phyloP scores from a whole-genome alignment of 208 protist genomes.

The Tritrichomonas musculus region DNA sequence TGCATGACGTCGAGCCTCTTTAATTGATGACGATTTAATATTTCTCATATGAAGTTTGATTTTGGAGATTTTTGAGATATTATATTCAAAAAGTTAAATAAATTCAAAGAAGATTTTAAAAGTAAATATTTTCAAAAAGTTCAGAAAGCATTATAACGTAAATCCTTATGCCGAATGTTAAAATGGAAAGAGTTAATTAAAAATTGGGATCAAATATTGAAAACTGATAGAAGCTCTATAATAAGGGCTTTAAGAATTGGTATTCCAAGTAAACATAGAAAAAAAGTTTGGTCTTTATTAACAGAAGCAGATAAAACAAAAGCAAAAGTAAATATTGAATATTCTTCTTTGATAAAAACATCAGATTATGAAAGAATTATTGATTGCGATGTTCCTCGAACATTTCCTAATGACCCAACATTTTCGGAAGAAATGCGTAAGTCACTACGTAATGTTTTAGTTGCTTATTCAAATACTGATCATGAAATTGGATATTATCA shows the following conservation, averaged over 20 bases:
- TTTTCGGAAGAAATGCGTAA: background rate
- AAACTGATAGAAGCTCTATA: background rate
- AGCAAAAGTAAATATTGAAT: background rate
- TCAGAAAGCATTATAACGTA: too few relatives aligned
- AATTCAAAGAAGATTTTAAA: too few relatives aligned
- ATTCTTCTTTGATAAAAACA: background rate
- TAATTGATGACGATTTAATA: too few relatives aligned
- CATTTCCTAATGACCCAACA: background rate
- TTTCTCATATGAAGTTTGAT: too few relatives aligned
- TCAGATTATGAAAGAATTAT: background rate
- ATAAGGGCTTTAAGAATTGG: background rate
- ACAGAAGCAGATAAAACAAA: background rate
- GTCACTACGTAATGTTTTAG: background rate
- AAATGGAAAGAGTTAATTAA: background rate
- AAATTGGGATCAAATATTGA: background rate
- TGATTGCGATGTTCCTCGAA: constrained; percentile 19
- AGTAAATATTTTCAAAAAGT: too few relatives aligned
- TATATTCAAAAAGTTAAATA: too few relatives aligned
- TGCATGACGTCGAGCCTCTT: too few relatives aligned
- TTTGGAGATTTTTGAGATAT: too few relatives aligned
- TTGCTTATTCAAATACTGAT: constrained; percentile 30
- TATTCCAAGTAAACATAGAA: background rate
- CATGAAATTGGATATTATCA: constrained; percentile 24
- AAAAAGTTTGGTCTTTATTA: background rate
- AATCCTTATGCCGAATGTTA: too few relatives aligned